Base-by-base conservation (phyloP, 2,329 filamentous ascomycete genomes). In the Aureobasidium vineae region DNA sequence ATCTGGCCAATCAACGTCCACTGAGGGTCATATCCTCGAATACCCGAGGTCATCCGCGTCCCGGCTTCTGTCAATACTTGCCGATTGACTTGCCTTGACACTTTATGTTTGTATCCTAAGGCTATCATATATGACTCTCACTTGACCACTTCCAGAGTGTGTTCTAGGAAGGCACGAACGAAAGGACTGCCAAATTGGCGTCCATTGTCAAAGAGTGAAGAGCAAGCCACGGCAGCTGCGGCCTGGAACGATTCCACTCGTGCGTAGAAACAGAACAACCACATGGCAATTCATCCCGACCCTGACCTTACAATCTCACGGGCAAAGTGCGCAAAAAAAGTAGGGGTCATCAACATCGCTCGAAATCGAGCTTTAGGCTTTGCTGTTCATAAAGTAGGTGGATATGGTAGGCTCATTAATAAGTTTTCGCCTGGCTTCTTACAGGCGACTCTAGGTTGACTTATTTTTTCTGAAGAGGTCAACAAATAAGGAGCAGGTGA, bases 41-140 rank as follows among this genome's bases (percentile, higher is more conserved):
- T 38, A 63, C 15, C 6, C 19, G 33, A 13, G 31, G 33, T 15
- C 15, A 13, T 13, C 5, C 33, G 40, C 45, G 11, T 28, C 10
- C 59, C 59, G 59, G 59, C 59, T 16, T 50, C 59, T 63, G 31
- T 49, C 45, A 6, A 63, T 5, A 49, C 45, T 63, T 50, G 59
- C 59, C 59, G 59, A 47, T 60, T 19, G 31, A 38, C 57, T 40
- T 63, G 59, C 59, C 59, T 38, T 63, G 38, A 43, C 19, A 28
- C 7, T 57, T 23, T 11, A 43, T 31, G 26, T 38, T 11, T 28
- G 21, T 21, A 43, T 41, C 15, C n/a, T n/a, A 28, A 28, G 31
- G 6, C 23, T 26, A 5, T 7, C 26, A n/a, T 19, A n/a, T 33
- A 23, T 13, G 6, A 1, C 26, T 10, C 2, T 23, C 21, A 15